Percentiles rank a stretch among this genome's conserved stretches.
Evolutionary conservation across 2,329 filamentous ascomycete genomes (phyloP).

Genomic region (Colletotrichum agaves): DNA sequence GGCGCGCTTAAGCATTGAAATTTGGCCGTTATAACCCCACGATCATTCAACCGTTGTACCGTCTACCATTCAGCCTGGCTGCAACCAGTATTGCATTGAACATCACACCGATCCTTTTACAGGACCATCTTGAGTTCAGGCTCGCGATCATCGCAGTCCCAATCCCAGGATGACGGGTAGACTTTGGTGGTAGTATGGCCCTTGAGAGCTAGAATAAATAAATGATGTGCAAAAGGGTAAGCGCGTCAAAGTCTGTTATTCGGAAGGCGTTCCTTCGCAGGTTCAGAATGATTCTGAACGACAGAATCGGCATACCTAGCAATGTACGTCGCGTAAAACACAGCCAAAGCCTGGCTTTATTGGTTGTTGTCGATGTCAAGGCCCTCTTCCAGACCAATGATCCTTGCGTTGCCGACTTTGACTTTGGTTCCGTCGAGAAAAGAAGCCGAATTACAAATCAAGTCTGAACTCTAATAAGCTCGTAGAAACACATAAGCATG

Average conservation of each 20-base stretch:
- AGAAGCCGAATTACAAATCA: too few relatives aligned
- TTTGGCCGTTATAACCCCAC: background rate
- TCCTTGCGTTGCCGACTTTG: slow-evolving; percentile 77
- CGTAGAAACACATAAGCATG: background rate
- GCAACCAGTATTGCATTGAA: too few relatives aligned
- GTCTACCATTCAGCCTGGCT: background rate
- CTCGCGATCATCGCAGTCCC: slow-evolving; percentile 71
- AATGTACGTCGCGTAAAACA: slow-evolving; percentile 74
- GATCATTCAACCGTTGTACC: background rate
- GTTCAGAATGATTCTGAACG: background rate
- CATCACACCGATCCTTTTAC: slow-evolving; percentile 43
- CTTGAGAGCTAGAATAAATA: slow-evolving; percentile 67
- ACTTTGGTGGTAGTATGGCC: slow-evolving; percentile 67
- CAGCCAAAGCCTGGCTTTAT: slow-evolving; percentile 71
- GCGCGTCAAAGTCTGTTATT: fast-evolving
- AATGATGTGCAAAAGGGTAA: slow-evolving; percentile 55
- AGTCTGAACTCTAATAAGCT: background rate
- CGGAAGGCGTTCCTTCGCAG: background rate
- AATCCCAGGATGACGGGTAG: slow-evolving; percentile 69
- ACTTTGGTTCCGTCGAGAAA: slow-evolving; percentile 77
- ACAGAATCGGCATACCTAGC: slow-evolving; percentile 54
- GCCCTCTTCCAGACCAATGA: slow-evolving; percentile 69
- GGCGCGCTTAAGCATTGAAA: background rate
- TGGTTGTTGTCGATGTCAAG: slow-evolving; percentile 68
- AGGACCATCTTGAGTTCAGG: slow-evolving; percentile 70